Evolutionary conservation across 306 rosid genomes (phyloP).

Genomic region (Canavalia ensiformis): DNA sequence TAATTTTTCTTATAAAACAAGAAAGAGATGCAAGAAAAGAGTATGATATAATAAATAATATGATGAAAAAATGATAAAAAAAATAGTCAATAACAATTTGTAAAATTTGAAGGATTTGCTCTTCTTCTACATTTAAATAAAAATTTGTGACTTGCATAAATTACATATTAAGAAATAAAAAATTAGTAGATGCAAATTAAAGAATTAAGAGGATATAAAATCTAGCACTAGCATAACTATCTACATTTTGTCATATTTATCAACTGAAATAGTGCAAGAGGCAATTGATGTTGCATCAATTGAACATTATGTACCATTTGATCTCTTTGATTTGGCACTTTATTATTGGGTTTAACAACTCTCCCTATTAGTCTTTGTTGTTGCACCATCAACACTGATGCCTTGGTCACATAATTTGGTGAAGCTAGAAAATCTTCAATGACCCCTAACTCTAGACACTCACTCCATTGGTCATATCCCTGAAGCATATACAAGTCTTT

Average conservation of each 20-base stretch:
- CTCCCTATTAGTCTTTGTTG: conserved; percentile 68
- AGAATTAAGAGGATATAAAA: background rate
- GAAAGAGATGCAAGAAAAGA: too few relatives aligned
- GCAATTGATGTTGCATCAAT: conserved; percentile 12
- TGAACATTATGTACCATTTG: conserved; percentile 47
- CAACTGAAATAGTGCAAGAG: conserved; percentile 58
- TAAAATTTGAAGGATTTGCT: too few relatives aligned
- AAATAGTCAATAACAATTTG: too few relatives aligned
- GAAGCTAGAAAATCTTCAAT: conserved; percentile 80
- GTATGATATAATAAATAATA: too few relatives aligned
- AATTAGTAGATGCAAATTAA: background rate
- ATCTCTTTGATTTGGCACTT: conserved; percentile 29
- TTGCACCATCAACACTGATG: conserved; percentile 72
- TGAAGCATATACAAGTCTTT: conserved; percentile 33
- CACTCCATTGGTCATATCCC: conserved; percentile 71
- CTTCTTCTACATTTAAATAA: background rate
- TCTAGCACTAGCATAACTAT: background rate
- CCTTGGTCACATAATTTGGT: conserved; percentile 56
- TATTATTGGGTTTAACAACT: background rate
- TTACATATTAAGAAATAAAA: background rate
- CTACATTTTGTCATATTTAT: conserved; percentile 9
- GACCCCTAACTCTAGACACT: conserved; percentile 71
- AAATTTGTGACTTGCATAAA: background rate
- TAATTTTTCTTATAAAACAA: too few relatives aligned
- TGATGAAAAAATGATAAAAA: too few relatives aligned